Percentiles rank a stretch among this genome's conserved stretches.
These are phyloP conservation scores for Nannizziopsis arthrosporioides DNA, from an alignment of 2,329 filamentous ascomycete genomes.

Conservation along the genomic window DNA sequence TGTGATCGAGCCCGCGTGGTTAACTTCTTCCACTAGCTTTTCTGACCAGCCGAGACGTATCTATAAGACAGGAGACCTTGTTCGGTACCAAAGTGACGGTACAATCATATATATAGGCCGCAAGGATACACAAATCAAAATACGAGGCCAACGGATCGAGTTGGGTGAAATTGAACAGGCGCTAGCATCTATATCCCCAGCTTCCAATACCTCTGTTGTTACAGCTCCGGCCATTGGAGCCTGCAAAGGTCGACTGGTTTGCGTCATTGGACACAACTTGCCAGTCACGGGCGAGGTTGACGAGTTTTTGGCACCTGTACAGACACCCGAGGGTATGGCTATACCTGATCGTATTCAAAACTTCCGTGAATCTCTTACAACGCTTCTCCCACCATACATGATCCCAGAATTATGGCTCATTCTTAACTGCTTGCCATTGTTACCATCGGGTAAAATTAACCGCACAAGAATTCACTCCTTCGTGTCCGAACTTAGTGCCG, in stretches of 20 bases:
- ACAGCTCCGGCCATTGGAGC: no score
- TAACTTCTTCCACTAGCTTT: neutral
- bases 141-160: conserved; percentile 72
- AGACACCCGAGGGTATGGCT: no score
- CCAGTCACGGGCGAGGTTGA: neutral
- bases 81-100: conserved; percentile 8
- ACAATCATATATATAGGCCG: conserved; percentile 16
- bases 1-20: conserved; percentile 17
- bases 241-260: no score
- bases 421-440: neutral
- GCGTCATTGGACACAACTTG: neutral
- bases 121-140: conserved; percentile 55
- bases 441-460: neutral
- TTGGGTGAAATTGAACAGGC: conserved; percentile 63
- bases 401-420: conserved; percentile 6
- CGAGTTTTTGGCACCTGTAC: neutral
- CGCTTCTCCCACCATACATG: conserved; percentile 7
- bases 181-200: neutral
- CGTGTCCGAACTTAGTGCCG: neutral
- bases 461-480: neutral
- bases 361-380: no score
- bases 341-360: no score
- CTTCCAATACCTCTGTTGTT: neutral
- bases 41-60: conserved; percentile 1
- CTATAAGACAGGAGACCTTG: conserved; percentile 20